These are phyloP conservation scores for Dendrobium officinale DNA, from an alignment of 106 monocot genomes.

Conservation along the genomic window DNA sequence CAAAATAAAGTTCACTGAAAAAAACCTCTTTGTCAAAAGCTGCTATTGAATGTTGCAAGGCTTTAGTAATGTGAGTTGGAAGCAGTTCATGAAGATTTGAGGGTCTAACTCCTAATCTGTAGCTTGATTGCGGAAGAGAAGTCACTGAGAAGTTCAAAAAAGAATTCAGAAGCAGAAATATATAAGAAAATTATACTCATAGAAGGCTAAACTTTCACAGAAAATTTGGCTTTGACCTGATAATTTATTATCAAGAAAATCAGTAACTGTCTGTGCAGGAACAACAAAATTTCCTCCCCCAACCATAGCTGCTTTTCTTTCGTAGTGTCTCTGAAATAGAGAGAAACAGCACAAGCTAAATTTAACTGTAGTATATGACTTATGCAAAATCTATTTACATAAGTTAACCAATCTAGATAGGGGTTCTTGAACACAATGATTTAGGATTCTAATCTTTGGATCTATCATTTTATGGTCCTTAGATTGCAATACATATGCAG, in stretches of 20 bases:
- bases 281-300: conserved; percentile 94
- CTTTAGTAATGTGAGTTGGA: conserved; percentile 64
- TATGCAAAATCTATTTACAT: too few species aligned
- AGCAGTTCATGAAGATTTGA: conserved; percentile 77
- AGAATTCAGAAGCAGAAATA: background rate
- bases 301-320: conserved; percentile 80
- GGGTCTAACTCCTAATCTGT: conserved; percentile 74
- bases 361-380: background rate
- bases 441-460: too few species aligned
- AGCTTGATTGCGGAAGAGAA: conserved; percentile 78
- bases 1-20: background rate
- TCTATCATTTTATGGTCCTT: too few species aligned
- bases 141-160: conserved; percentile 33
- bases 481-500: too few species aligned
- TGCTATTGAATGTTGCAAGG: conserved; percentile 61
- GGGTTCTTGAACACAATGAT: too few species aligned
- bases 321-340: conserved; percentile 63
- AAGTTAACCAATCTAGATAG: too few species aligned
- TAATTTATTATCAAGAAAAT: conserved; percentile 80
- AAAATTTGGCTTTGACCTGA: conserved; percentile 36
- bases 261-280: conserved; percentile 82
- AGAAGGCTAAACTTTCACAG: background rate
- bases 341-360: background rate
- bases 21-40: conserved; percentile 82
- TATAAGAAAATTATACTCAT: background rate